Conservation (phyloP, 176 grass and related monocot species). For the Oryza australiensis region DNA sequence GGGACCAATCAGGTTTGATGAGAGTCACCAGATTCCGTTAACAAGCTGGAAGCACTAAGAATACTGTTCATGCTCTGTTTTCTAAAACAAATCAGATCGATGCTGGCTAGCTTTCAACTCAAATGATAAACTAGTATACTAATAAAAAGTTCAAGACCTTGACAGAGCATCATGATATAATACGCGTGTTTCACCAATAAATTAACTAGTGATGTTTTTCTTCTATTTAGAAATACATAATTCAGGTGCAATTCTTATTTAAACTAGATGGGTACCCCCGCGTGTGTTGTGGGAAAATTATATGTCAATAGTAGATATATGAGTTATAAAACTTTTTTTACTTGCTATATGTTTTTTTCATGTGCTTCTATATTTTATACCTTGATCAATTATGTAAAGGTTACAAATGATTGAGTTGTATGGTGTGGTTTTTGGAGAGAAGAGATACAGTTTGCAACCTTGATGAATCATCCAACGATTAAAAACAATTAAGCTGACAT, state of each 20-base stretch:
- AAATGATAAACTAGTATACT: slow-evolving; percentile 18
- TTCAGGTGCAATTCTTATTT: not conserved
- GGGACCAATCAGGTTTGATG: slow-evolving; percentile 42
- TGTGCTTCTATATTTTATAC: too few relatives aligned
- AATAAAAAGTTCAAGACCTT: slow-evolving; percentile 22
- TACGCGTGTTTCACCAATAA: not conserved
- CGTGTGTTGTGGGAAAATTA: too few relatives aligned
- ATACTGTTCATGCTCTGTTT: not conserved
- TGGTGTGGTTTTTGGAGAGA: too few relatives aligned
- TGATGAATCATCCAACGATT: too few relatives aligned
- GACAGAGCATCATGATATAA: slow-evolving; percentile 25
- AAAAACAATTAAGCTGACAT: too few relatives aligned
- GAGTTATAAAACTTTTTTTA: too few relatives aligned
- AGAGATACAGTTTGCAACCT: too few relatives aligned
- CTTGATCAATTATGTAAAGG: too few relatives aligned
- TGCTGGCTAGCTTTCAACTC: slow-evolving; percentile 11
- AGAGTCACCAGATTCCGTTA: slow-evolving; percentile 41
- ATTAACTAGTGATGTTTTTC: slow-evolving; percentile 4
- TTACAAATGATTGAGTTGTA: too few relatives aligned
- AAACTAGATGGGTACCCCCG: too few relatives aligned
- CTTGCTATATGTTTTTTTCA: too few relatives aligned
- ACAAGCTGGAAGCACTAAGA: slow-evolving; percentile 44
- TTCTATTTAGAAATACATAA: not conserved
- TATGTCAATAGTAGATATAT: too few relatives aligned
- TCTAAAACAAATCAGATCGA: slow-evolving; percentile 1